Base-by-base conservation (phyloP, 331 rosid genomes). In the Quercus lobata region DNA sequence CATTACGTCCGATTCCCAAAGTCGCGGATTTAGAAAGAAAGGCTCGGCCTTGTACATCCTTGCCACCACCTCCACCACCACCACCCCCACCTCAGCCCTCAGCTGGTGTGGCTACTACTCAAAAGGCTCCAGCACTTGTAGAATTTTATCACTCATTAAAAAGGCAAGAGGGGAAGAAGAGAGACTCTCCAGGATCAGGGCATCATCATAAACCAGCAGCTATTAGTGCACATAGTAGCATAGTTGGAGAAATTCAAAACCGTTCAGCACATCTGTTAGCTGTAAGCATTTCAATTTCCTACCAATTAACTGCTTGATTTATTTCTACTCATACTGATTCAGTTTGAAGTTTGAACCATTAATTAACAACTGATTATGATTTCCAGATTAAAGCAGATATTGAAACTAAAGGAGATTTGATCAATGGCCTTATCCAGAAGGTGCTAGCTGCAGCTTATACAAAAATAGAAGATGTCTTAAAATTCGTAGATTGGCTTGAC, bases 181-280 rank as follows among this genome's bases (percentile, higher is more conserved):
- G 32, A 74, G 88, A 80, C 74, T 81, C 85, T 49, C 79, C 81
- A 37, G 85, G 85, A 73, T 73, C 74, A 7, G 73, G 81, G 72
- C 86, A 85, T 83, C 80, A 73, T 73, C 85, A 77, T 57, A 84
- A 83, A 72, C 89, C 89, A 3, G 74, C 80, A 11, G 87, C 87
- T 68, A 65, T 49, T 79, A 88, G 85, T 85, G 97, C 90, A 68
- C 98, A 94, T 68, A 89, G 84, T 79, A 91, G 97, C 91, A 90
- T 94, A 82, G 97, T 94, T 22, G 97, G 97, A 75, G 98, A 94
- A 90, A 91, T 94, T 81, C 95, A 94, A 71, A 94, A 89, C 82
- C 98, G 98, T 76, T 94, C 98, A 3, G 90, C 97, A 1, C 97
- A 94, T 89, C 93, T 94, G 30, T 86, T 91, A 83, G 97, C 97